phyloP scores from a whole-genome alignment of 495 filamentous ascomycete species.

The Glutinoglossum americanum region DNA sequence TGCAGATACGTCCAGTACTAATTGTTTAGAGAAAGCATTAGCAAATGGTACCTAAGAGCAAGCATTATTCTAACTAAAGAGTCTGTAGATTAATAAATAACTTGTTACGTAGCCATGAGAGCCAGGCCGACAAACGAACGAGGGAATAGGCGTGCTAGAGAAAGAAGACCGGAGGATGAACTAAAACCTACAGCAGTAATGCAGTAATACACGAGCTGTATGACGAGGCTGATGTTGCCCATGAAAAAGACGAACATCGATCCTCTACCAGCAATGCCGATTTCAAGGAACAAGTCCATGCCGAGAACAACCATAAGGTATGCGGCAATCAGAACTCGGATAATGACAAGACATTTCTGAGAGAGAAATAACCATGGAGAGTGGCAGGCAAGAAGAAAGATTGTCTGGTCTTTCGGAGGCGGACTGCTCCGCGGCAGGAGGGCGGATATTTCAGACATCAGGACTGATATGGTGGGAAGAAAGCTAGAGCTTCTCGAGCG shows the following conservation, averaged over 20 bases:
- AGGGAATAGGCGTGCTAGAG: neutral
- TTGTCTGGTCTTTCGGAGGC: conserved; percentile 14
- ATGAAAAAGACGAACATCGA: conserved; percentile 24
- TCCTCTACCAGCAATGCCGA: conserved; percentile 12
- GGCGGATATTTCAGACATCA: neutral
- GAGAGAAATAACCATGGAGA: conserved; percentile 24
- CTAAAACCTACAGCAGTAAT: conserved; percentile 18
- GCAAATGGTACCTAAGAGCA: neutral
- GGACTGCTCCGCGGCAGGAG: neutral
- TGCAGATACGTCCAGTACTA: conserved; percentile 29
- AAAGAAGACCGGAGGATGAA: neutral
- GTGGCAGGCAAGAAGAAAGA: conserved; percentile 29
- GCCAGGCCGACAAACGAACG: neutral
- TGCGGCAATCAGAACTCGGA: conserved; percentile 17
- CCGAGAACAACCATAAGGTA: conserved; percentile 23
- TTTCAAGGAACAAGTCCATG: conserved; percentile 21
- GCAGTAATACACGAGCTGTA: conserved; percentile 24
- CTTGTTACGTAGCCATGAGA: neutral
- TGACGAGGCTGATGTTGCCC: conserved; percentile 21
- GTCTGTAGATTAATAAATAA: neutral
- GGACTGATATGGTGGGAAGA: neutral
- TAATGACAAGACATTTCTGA: conserved; percentile 20
- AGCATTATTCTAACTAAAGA: no score
- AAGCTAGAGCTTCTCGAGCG: neutral
- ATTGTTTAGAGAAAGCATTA: neutral